Evolutionary conservation across 2,329 filamentous ascomycete genomes (phyloP).

Genomic region (Dactylellina drechsleri): DNA sequence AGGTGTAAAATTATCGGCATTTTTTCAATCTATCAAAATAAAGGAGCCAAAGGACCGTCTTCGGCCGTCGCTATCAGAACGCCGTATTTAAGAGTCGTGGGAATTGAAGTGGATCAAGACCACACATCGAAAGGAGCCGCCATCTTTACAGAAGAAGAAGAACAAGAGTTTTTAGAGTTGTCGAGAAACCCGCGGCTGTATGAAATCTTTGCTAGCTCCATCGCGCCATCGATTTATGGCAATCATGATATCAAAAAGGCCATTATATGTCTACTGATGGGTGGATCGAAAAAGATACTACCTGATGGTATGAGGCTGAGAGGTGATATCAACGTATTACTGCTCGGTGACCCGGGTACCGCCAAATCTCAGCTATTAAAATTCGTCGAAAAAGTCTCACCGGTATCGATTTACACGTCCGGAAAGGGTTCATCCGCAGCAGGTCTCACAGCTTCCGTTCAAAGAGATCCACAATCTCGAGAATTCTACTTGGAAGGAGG

Average conservation of each 20-base stretch:
- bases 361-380: constrained; percentile 97
- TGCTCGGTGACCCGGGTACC: constrained; percentile 96
- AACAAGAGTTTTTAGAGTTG: constrained; percentile 93
- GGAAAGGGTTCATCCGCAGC: constrained; percentile 97
- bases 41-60: constrained; percentile 80
- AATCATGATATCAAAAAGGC: constrained; percentile 97
- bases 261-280: constrained; percentile 90
- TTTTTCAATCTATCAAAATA: constrained; percentile 97
- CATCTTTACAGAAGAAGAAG: constrained; percentile 91
- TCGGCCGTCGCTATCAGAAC: constrained; percentile 94
- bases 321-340: constrained; percentile 96
- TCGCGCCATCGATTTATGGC: constrained; percentile 96
- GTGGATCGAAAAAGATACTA: constrained; percentile 96
- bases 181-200: constrained; percentile 93
- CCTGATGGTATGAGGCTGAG: constrained; percentile 97
- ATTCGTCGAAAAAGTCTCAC: constrained; percentile 94
- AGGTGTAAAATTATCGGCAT: constrained; percentile 96
- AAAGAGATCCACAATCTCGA: constrained; percentile 87
- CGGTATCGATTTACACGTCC: constrained; percentile 98
- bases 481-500: constrained; percentile 99
- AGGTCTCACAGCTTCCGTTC: constrained; percentile 95
- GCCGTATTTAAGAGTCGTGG: constrained; percentile 90
- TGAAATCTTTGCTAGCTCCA: constrained; percentile 86
- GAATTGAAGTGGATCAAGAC: constrained; percentile 89
- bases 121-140: constrained; percentile 86